Conservation (phyloP, 306 rosid genomes). For the Castanea mollissima region DNA sequence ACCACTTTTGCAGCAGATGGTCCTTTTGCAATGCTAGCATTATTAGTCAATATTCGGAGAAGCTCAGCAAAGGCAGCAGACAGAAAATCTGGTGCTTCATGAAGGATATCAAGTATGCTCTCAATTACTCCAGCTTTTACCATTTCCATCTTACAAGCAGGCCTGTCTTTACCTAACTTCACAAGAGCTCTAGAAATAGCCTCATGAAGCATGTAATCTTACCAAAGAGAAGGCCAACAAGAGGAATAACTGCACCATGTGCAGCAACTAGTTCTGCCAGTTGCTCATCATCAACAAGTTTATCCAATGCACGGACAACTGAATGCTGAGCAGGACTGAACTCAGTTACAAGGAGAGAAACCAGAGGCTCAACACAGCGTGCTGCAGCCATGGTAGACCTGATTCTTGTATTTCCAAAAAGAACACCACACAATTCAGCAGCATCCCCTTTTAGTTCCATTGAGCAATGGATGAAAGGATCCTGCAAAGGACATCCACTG, state of each 20-base stretch:
- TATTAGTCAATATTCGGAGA: constrained; percentile 94
- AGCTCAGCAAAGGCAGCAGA: constrained; percentile 85
- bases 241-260: constrained; percentile 91
- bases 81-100: constrained; percentile 91
- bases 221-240: constrained; percentile 86
- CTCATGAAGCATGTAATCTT: constrained; percentile 88
- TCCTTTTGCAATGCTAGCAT: constrained; percentile 96
- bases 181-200: constrained; percentile 91
- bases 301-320: constrained; percentile 90
- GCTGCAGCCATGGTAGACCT: constrained; percentile 95
- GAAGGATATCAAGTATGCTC: constrained; percentile 75
- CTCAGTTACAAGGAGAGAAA: constrained; percentile 84
- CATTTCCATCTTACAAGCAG: constrained; percentile 97
- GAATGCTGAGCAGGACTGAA: constrained; percentile 88
- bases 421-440: constrained; percentile 91
- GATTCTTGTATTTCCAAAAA: constrained; percentile 94
- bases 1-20: constrained; percentile 89
- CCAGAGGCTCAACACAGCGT: constrained; percentile 93
- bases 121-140: constrained; percentile 96
- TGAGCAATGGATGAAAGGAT: constrained; percentile 88
- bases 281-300: constrained; percentile 96
- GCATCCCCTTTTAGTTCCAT: constrained; percentile 96
- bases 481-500: constrained; percentile 97
- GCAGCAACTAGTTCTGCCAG: constrained; percentile 95
- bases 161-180: constrained; percentile 95